These are phyloP conservation scores for Rhizophagus prolifer DNA, from an alignment of 192 early-diverging fungal species.

Conservation along the genomic window DNA sequence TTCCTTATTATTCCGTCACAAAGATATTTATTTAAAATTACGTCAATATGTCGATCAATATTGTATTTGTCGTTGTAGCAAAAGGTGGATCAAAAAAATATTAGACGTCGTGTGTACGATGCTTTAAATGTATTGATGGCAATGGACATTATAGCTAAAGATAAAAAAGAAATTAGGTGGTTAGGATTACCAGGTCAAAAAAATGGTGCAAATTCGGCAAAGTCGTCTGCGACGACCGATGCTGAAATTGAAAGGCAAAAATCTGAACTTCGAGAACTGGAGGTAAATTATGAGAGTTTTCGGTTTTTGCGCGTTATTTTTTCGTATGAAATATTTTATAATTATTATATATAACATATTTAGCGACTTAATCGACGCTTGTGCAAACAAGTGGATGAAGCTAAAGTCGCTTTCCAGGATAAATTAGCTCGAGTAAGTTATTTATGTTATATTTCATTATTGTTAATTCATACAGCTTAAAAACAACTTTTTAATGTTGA, in stretches of 20 bases:
- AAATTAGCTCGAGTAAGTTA: constrained; percentile 15
- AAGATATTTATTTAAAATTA: too few species aligned
- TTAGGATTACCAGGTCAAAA: constrained; percentile 51
- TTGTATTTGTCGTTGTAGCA: constrained; percentile 7
- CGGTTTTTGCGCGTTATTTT: background rate
- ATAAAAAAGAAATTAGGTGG: constrained; percentile 66
- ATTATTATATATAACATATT: background rate
- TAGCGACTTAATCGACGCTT: constrained; percentile 8
- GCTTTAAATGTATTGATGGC: constrained; percentile 70
- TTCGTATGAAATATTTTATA: background rate
- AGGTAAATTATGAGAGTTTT: constrained; percentile 15
- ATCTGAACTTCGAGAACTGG: constrained; percentile 19
- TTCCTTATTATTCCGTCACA: too few species aligned
- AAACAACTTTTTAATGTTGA: too few species aligned
- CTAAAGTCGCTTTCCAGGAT: constrained; percentile 2
- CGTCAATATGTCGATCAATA: background rate
- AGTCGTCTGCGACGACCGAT: constrained; percentile 21
- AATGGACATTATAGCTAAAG: constrained; percentile 63
- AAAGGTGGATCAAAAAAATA: constrained; percentile 60
- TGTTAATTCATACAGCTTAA: too few species aligned
- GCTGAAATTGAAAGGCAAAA: constrained; percentile 29
- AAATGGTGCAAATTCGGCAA: background rate
- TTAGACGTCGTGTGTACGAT: constrained; percentile 69
- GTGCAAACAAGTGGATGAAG: background rate
- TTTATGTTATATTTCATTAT: background rate